Evolutionary conservation across 2,329 filamentous ascomycete species (phyloP), one percentile per base, ranked within the genome.

Genomic region (Trichoderma sp.): DNA sequence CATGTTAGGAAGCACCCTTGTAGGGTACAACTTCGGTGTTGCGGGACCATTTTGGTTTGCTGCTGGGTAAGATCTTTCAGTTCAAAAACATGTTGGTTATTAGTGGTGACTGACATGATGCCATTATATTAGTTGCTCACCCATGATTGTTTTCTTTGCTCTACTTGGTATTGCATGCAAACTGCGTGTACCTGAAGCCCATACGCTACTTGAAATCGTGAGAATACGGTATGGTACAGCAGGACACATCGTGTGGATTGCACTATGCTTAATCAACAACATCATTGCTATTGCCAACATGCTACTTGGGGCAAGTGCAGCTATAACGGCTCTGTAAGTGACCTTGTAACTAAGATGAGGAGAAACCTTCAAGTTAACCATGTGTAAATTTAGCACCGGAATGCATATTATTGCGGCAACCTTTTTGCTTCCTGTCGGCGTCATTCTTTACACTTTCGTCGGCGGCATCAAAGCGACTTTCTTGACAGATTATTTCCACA

Each of bases 21-120:
- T 88, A 0, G 86, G 86, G 1, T 88, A 88, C 73, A 82, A 82
- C 64, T 87, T 86, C 74, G 87, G 87, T 0, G 80, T 88, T 2
- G 84, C 86, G 1, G 86, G 86, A 0, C 86, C 86, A 0, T 88
- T 89, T 69, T 89, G 86, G 87, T 89, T 86, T 72, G 86, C 86
- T 3, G 86, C 86, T 59, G 87, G 86, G 78, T 79, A 71, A 67
- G 68, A 30, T 15, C 1, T 11, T 36, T 2, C 28, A 12, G 8
- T 36, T 28, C n/a, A 6, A 6, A 28, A 20, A 12, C 7, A 36
- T 20, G 4, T 12, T 55, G 15, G 6, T 57, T 5, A 6, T 50
- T 12, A 6, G 9, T 20, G n/a, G 3, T 4, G 1, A 23, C 32
- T 70, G 15, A 67, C 17, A 36, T 13, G n/a, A 39, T 7, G 12